Base-by-base conservation (phyloP, 345 rosid genomes). In the Kandelia obovata region DNA sequence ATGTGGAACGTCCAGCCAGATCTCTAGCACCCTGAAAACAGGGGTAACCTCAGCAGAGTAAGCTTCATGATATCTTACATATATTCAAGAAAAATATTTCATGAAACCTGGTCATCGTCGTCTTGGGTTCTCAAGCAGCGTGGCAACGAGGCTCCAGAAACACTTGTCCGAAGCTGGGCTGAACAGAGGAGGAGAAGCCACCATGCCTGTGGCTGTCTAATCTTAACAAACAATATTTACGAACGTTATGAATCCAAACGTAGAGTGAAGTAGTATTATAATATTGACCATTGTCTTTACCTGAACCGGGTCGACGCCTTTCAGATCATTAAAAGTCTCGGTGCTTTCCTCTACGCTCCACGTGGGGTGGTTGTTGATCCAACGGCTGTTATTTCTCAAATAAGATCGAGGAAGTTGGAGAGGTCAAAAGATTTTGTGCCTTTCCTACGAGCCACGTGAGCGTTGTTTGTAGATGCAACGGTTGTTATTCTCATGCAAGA, bases 1-100 rank as follows among this genome's bases (percentile, higher is more conserved):
- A 70, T 27, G 98, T 80, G 26, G 98, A 96, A 39, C 97, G 96
- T 61, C 89, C 86, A 53, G 92, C 86, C 64, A 92, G 77, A 82
- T 76, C 83, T 84, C 89, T 85, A 73, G 92, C 92, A 75, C 94
- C 98, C 98, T 92, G 67, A 61, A 58, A 64, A 53, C 49, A 59
- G 43, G 58, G 7, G 57, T n/a, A 53, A 53, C 58, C 15, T 23
- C 5, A 26, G 58, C 58, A 23, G 58, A 55, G 27, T 23, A 25
- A 56, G 30, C 10, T 56, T 15, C 13, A 0, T 25, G 31, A 56
- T 9, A 27, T 56, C 28, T 56, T 5, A 56, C 16, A 9, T 43
- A 56, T 23, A 10, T 10, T 25, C 30, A 25, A 56, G 15, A 43
- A 11, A 11, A 43, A 43, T 13, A 21, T 21, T 21, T 21, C 21